Conservation (phyloP, 352 stramenopile genomes). For the Phytophthora tubulina region DNA sequence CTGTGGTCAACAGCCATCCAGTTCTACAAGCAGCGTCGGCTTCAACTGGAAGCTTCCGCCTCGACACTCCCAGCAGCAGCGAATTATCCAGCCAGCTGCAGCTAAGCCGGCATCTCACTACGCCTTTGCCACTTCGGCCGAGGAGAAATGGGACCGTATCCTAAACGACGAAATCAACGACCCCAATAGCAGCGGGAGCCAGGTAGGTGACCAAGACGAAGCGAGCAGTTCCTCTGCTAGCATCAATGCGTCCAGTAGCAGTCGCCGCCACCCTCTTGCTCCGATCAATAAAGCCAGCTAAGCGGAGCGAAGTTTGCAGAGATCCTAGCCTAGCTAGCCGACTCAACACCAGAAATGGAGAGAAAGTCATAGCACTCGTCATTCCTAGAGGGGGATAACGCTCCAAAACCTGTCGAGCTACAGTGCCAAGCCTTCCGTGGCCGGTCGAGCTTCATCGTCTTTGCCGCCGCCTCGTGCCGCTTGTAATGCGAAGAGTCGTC, state of each 20-base stretch:
- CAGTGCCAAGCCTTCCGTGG: slow-evolving; percentile 43
- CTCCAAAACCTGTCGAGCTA: slow-evolving; percentile 25
- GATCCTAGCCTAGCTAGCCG: slow-evolving; percentile 5
- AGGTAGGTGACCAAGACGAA: slow-evolving; percentile 24
- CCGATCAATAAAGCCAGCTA: slow-evolving; percentile 17
- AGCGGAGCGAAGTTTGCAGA: background rate
- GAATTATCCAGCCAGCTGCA: slow-evolving; percentile 11
- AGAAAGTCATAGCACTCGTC: slow-evolving; percentile 23
- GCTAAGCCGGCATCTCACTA: slow-evolving; percentile 26
- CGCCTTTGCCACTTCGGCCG: slow-evolving; percentile 45
- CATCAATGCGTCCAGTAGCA: slow-evolving; percentile 20
- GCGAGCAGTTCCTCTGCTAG: slow-evolving; percentile 13
- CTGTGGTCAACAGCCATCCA: slow-evolving; percentile 24
- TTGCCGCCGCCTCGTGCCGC: slow-evolving; percentile 42
- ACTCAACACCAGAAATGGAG: slow-evolving; percentile 33
- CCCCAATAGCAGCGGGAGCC: slow-evolving; percentile 14
- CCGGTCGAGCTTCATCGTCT: slow-evolving; percentile 60
- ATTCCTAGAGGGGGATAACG: slow-evolving; percentile 25
- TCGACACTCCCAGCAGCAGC: slow-evolving; percentile 25
- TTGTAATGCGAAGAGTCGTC: slow-evolving; percentile 43
- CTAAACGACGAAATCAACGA: slow-evolving; percentile 50
- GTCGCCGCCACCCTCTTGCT: slow-evolving; percentile 20
- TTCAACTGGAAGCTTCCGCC: slow-evolving; percentile 34
- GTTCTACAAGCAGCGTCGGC: background rate
- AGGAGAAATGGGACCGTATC: slow-evolving; percentile 86